Evolutionary conservation across 768 basidiomycete genomes (phyloP), one percentile per base, ranked within the genome.

Genomic region (Naganishia randhawae): DNA sequence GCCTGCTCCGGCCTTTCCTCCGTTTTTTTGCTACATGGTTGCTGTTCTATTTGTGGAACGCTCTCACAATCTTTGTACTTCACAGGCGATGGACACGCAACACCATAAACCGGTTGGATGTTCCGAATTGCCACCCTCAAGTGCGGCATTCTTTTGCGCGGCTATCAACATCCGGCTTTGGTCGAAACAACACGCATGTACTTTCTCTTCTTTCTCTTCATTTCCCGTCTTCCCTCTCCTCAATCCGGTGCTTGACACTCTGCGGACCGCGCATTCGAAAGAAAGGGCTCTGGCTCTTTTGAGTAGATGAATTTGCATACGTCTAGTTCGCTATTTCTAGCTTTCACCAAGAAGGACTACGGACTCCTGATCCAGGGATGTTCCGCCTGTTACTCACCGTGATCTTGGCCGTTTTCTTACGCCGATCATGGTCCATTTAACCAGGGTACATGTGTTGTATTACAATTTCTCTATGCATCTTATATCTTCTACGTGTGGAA

Each of bases 291-390:
- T 72, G 29, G 8, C 27, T 37, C 16, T 4, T 41, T 42, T 32
- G 35, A 41, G 45, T 37, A 57, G 51, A 48, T 35, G 57, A 48
- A 69, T 79, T 68, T 73, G 76, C 78, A 81, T 78, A 92, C 87
- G 87, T 89, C 89, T 82, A 82, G 85, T 87, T 88, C 86, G 91
- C 92, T 89, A 94, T 95, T 95, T 94, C 90, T 91, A 80, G 86
- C 33, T 69, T 88, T 67, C 76, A 94, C 91, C 92, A 82, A 94
- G 76, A 91, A 62, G 57, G 73, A 67, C 73, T 65, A 70, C 70
- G 67, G 67, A 61, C 54, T 57, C 73, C 72, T 71, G n/a, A 71
- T 69, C 72, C 71, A 73, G 75, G 73, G 75, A 73, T 71, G 73
- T 71, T 66, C 69, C 71, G 73, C 74, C 75, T 75, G 73, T 69